Conservation (phyloP, 2,329 filamentous ascomycete species). For the Paracorniculantispora psalliotae region DNA sequence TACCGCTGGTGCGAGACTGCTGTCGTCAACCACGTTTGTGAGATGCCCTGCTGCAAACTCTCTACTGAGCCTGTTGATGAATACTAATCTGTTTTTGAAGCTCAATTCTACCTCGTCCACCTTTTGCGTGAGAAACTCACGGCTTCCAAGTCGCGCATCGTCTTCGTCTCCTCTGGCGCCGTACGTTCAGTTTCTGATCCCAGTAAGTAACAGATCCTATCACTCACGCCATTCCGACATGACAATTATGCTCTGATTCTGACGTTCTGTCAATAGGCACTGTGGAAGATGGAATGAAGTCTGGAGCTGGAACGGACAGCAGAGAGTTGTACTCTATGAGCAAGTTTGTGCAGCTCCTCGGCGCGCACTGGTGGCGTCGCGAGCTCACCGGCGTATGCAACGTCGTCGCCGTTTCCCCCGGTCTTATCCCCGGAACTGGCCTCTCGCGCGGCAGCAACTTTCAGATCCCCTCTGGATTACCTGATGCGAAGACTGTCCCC, state of each 20-base stretch:
- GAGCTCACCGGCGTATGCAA: conserved; percentile 38
- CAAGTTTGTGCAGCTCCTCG: conserved; percentile 48
- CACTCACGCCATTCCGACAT: too few species aligned
- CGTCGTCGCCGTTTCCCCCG: conserved; percentile 50
- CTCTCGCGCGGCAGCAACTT: conserved; percentile 30
- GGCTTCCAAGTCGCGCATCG: conserved; percentile 40
- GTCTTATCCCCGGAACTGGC: conserved; percentile 45
- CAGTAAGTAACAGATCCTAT: conserved; percentile 21
- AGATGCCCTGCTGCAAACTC: neutral
- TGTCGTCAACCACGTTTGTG: conserved; percentile 50
- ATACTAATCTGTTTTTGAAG: conserved; percentile 24
- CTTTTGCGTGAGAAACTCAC: conserved; percentile 44
- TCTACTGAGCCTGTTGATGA: too few species aligned
- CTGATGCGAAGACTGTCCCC: conserved; percentile 43
- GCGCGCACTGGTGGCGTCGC: conserved; percentile 52
- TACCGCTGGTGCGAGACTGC: conserved; percentile 47
- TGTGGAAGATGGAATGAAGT: conserved; percentile 35
- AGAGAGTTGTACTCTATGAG: conserved; percentile 34
- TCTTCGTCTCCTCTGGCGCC: conserved; percentile 48
- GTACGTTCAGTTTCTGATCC: conserved; percentile 33
- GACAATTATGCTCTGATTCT: too few species aligned
- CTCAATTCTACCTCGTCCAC: conserved; percentile 50
- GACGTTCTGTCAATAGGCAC: conserved; percentile 24
- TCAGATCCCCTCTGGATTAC: conserved; percentile 26
- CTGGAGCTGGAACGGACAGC: conserved; percentile 29